Evolutionary conservation across 2,329 filamentous ascomycete species (phyloP).

Genomic region (Penicillium vulpinum): DNA sequence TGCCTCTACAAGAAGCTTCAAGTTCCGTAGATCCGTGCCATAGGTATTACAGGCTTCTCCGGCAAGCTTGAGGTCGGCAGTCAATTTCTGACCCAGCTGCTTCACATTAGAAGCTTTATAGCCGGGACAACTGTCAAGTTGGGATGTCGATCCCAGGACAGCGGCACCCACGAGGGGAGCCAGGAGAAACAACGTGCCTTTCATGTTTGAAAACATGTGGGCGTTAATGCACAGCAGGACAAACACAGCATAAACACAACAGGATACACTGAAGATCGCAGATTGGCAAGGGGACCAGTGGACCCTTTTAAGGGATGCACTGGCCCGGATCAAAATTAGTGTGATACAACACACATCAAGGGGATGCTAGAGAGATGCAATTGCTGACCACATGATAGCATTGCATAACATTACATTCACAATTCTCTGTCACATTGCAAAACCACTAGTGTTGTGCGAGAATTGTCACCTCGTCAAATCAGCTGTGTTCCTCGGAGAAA

Average conservation of each 20-base stretch:
- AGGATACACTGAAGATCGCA: neutral
- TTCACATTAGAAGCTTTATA: slow-evolving; percentile 41
- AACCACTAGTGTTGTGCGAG: neutral
- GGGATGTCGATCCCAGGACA: slow-evolving; percentile 19
- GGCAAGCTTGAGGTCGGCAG: slow-evolving; percentile 68
- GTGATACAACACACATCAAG: neutral
- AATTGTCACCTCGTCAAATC: neutral
- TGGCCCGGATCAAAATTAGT: neutral
- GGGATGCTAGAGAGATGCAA: neutral
- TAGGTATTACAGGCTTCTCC: slow-evolving; percentile 64
- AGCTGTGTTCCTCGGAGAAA: neutral
- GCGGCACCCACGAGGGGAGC: slow-evolving; percentile 32
- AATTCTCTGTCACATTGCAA: neutral
- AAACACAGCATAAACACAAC: neutral
- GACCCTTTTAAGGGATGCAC: slow-evolving; percentile 2
- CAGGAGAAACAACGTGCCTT: slow-evolving; percentile 28
- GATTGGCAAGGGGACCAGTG: slow-evolving; percentile 1
- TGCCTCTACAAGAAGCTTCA: slow-evolving; percentile 62
- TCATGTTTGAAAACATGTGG: slow-evolving; percentile 22
- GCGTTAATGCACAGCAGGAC: neutral
- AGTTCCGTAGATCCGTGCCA: slow-evolving; percentile 56
- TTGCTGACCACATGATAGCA: neutral
- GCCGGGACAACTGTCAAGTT: slow-evolving; percentile 34
- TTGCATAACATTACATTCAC: neutral
- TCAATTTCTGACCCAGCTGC: slow-evolving; percentile 52